phyloP scores from a whole-genome alignment of 495 filamentous ascomycete genomes.

The Hypoxylon lenormandii region DNA sequence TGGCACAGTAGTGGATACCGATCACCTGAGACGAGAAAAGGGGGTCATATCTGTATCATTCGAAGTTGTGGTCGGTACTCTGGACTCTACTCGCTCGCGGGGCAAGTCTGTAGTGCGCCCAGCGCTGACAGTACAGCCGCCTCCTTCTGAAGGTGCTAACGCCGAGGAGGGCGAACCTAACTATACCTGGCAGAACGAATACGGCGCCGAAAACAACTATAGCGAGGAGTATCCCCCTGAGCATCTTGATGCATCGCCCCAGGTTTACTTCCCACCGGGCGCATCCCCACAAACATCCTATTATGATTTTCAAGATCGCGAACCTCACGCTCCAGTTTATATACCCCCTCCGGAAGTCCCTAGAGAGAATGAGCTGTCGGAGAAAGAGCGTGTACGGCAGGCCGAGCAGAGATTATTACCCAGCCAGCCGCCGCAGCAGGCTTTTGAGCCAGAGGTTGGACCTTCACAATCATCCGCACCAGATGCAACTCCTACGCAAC shows the following conservation, averaged over 20 bases:
- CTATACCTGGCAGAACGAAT: conserved; percentile 50
- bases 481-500: conserved; percentile 27
- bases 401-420: conserved; percentile 78
- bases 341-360: conserved; percentile 67
- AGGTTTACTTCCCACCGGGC: conserved; percentile 40
- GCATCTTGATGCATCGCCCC: conserved; percentile 37
- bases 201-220: conserved; percentile 49
- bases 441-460: conserved; percentile 58
- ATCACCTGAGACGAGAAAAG: conserved; percentile 84
- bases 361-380: conserved; percentile 68
- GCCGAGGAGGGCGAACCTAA: conserved; percentile 45
- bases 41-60: conserved; percentile 84
- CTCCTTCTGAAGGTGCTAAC: conserved; percentile 25
- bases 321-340: conserved; percentile 52
- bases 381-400: conserved; percentile 75
- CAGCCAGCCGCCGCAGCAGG: conserved; percentile 69
- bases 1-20: conserved; percentile 87
- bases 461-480: conserved; percentile 58
- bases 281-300: conserved; percentile 48
- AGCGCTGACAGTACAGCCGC: conserved; percentile 44
- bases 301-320: conserved; percentile 47
- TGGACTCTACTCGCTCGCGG: conserved; percentile 75
- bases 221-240: conserved; percentile 32
- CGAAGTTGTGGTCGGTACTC: conserved; percentile 88
- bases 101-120: conserved; percentile 60